Evolutionary conservation across 1,284 basidiomycete genomes (phyloP), one percentile per base, ranked within the genome.

Genomic region (Puccinia hordei): DNA sequence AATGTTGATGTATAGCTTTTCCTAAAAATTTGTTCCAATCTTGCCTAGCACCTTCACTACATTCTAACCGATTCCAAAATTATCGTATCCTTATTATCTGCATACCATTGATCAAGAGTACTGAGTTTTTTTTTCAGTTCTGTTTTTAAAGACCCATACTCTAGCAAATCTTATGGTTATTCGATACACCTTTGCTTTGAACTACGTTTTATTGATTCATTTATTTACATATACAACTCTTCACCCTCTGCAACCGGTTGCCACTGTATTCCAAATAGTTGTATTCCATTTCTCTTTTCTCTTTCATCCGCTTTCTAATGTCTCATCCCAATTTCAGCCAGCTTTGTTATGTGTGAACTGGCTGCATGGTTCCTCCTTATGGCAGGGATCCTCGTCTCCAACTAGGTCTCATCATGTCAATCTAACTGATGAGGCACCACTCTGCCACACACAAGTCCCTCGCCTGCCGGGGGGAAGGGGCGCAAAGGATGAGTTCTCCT

Each of bases 191-290:
- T 24, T 38, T 65, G 15, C 13, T 38, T 19, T 38, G 9, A 38
- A 5, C 19, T 3, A 38, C 1, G 24, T 65, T 38, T 65, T 12
- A n/a, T 27, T 27, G n/a, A n/a, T 27, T 4, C 55, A 44, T 44
- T 8, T 44, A 44, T 57, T 5, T n/a, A 27, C 27, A 57, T 59
- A 59, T 27, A 41, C 10, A 41, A 12, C 9, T 15, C 41, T 22
- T 66, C 19, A 41, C 19, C 63, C 35, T 44, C 41, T 66, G 33
- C 63, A 66, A 66, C 63, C 33, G 63, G 63, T 66, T 66, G 63
- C 63, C 63, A 66, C 63, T 66, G 63, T 66, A 66, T 22, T 41
- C 44, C 41, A 66, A 66, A 15, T 44, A 41, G 63, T 66, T 41
- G 41, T 66, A 66, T 66, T 66, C 41, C 38, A 63, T 63, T n/a